These are phyloP conservation scores for Bidens hawaiensis DNA, from an alignment of 140 eudicot species.

Conservation along the genomic window DNA sequence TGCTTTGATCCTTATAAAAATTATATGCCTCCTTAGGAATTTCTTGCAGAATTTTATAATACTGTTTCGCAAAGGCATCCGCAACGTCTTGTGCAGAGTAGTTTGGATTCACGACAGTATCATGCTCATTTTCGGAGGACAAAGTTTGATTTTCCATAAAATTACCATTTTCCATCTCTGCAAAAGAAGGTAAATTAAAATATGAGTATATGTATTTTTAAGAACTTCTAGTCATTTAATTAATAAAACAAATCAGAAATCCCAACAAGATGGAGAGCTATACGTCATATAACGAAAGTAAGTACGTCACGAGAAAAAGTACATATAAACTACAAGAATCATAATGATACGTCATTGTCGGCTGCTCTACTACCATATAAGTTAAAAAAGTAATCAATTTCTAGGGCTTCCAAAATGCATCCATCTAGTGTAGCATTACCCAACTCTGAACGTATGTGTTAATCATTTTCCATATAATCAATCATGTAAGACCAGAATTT, in stretches of 20 bases:
- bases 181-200: background rate
- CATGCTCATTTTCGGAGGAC: constrained; percentile 10
- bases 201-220: background rate
- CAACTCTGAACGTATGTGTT: background rate
- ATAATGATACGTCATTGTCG: constrained; percentile 13
- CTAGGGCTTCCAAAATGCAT: constrained; percentile 1
- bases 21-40: constrained; percentile 22
- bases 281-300: background rate
- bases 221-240: background rate
- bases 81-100: constrained; percentile 37
- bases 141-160: constrained; percentile 18
- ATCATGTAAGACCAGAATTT: background rate
- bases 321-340: background rate
- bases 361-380: constrained; percentile 1
- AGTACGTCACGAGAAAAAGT: background rate
- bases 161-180: constrained; percentile 19
- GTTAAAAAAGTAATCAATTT: background rate
- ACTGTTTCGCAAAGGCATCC: constrained; percentile 29
- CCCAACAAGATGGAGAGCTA: background rate
- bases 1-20: constrained; percentile 28
- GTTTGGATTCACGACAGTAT: background rate
- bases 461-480: background rate
- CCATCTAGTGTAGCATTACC: background rate
- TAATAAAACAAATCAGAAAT: background rate
- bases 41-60: constrained; percentile 15